Base-by-base conservation (phyloP, 768 basidiomycete species). In the Tulasnella sp. region DNA sequence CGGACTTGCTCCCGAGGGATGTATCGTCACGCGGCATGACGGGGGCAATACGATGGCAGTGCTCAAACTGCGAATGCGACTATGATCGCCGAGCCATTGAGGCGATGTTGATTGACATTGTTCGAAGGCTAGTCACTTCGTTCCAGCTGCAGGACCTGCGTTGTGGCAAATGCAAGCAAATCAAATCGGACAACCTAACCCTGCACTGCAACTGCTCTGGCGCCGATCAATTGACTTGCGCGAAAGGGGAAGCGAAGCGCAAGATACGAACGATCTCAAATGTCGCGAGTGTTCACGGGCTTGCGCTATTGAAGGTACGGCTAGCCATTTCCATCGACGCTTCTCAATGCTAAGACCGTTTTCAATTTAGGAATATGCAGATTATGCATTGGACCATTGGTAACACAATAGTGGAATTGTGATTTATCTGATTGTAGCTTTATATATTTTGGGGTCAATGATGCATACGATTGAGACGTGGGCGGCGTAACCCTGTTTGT, bases 61-160 rank as follows among this genome's bases (percentile, higher is more conserved):
- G 95, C 80, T 84, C 85, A 71, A 84, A 84, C 73, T 97, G 96
- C 79, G 89, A 88, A 25, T 90, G 91, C 39, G 93, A 97, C 82
- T 97, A 95, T 82, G 96, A 99, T 81, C 88, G 91, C n/a, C 83
- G 86, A 9, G 87, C 89, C 49, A 96, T 99, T 81, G 97, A 99
- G 83, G 91, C 93, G 80, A 87, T 90, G 71, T 84, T 99, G 76
- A 90, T 99, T 78, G 90, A 92, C 68, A 85, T 91, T 82, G 88
- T 95, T 31, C 87, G 89, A 64, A 82, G 86, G 19, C 84, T 94
- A 49, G 90, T 95, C 82, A 86, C 89, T 40, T 86, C 88, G 40
- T 95, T 92, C 79, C 88, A 92, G 37, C 91, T 96, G 80, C 96
- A 98, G 83, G 97, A 99, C 82, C 84, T 99, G 78, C 87, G 90